Conservation (phyloP, 2,329 filamentous ascomycete species). For the Plenodomus tracheiphilus region DNA sequence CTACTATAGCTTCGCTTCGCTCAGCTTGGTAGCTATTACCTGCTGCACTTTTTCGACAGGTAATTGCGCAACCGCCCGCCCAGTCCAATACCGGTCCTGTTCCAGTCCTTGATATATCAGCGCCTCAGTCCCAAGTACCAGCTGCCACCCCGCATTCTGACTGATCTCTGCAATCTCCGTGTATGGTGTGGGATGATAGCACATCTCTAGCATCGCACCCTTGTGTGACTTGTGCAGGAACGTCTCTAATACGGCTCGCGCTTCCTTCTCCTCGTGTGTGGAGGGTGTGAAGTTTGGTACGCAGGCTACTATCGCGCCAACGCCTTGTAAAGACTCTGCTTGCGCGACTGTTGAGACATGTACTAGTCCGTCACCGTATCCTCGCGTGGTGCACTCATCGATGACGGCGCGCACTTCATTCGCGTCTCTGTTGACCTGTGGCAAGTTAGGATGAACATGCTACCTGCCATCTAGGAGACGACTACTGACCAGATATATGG, state of each 20-base stretch:
- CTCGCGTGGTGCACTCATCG: slow-evolving; percentile 61
- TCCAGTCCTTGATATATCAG: slow-evolving; percentile 78
- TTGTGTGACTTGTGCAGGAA: slow-evolving; percentile 57
- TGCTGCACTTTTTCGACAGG: slow-evolving; percentile 64
- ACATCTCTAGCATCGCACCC: slow-evolving; percentile 78
- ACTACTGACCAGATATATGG: slow-evolving; percentile 65
- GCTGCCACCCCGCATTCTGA: slow-evolving; percentile 67
- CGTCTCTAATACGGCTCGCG: slow-evolving; percentile 59
- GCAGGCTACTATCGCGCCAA: slow-evolving; percentile 71
- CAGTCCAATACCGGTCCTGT: slow-evolving; percentile 67
- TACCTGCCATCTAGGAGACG: background rate
- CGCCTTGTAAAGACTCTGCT: slow-evolving; percentile 60
- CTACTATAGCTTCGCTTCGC: slow-evolving; percentile 26
- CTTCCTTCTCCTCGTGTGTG: slow-evolving; percentile 63
- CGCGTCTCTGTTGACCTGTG: slow-evolving; percentile 66
- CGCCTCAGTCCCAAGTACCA: slow-evolving; percentile 75
- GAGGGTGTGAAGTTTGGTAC: slow-evolving; percentile 76
- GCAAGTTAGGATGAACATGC: background rate
- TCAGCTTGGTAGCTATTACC: slow-evolving; percentile 48
- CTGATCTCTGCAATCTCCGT: slow-evolving; percentile 68
- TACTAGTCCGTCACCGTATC: slow-evolving; percentile 63
- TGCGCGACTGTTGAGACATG: slow-evolving; percentile 66
- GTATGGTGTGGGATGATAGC: slow-evolving; percentile 71
- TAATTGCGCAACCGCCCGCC: slow-evolving; percentile 60
- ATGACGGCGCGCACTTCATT: slow-evolving; percentile 70